These are phyloP conservation scores for Phytophthora quininea DNA, from an alignment of 352 stramenopile genomes.

Conservation along the genomic window DNA sequence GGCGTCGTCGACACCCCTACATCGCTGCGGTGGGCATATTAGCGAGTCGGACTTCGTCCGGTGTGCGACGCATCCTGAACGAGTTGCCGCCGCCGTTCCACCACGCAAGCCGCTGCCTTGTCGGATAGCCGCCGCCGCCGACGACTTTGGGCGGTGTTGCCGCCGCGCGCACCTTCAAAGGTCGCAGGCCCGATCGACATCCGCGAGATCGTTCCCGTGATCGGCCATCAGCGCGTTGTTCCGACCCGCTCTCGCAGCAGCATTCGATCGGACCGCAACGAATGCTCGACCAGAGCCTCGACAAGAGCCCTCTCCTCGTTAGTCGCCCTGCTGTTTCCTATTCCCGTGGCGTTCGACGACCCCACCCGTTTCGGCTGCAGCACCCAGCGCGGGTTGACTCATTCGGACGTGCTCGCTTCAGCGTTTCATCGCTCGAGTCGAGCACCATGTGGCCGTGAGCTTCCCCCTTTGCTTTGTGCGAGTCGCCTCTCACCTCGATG, in stretches of 20 bases:
- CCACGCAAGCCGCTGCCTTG: not conserved
- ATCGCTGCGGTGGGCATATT: not conserved
- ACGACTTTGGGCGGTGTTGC: too few relatives aligned
- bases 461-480: too few relatives aligned
- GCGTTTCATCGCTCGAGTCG: not conserved
- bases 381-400: not conserved
- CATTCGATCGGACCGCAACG: too few relatives aligned
- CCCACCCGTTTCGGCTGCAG: not conserved
- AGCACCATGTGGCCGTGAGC: not conserved
- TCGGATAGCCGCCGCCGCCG: not conserved
- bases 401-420: not conserved
- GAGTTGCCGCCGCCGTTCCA: not conserved
- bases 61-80: not conserved
- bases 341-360: not conserved
- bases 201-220: not conserved
- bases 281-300: not conserved
- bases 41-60: not conserved
- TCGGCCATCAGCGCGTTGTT: not conserved
- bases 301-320: not conserved
- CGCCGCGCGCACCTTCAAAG: not conserved
- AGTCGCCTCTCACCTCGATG: not conserved
- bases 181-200: not conserved
- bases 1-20: not conserved
- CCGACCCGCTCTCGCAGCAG: too few relatives aligned
- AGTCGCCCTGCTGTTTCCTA: not conserved